Base-by-base conservation (phyloP, 129 eudicot species). In the Smallanthus sonchifolius region DNA sequence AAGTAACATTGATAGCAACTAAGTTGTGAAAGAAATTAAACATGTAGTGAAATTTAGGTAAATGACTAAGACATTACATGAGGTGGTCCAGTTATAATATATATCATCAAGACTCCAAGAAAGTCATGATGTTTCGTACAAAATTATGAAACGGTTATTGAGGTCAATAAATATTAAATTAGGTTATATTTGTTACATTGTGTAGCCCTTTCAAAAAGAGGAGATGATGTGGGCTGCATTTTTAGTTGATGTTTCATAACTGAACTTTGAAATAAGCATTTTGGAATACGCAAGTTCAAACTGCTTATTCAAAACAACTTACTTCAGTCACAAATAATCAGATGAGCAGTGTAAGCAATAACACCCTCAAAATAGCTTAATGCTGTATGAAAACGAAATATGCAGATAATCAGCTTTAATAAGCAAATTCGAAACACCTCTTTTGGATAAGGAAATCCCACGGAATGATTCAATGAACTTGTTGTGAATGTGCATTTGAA, bases 41-140 rank as follows among this genome's bases (percentile, higher is more conserved):
- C 30, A 66, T 64, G 65, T 15, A 30, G 51, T 65, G 52, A 30
- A 60, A 34, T 47, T 66, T 75, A 75, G 66, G 66, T 66, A 16
- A 38, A 36, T 42, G 75, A 42, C 24, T 42, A 76, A 76, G 74
- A 76, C 54, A 39, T 52, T 32, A 13, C 24, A 19, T 45, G 37
- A 64, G 70, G 34, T 56, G 55, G 14, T 42, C 28, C 13, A 15
- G 60, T 42, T 73, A n/a, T 15, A 42, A 30, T 43, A 44, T 19
- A 72, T 54, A 24, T 10, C 28, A 10, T 9, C 64, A 65, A 30
- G 16, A 43, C 17, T 32, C 39, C n/a, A n/a, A n/a, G 36, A 55
- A 42, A 66, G 45, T 39, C 36, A 39, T 16, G 35, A 16, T 35
- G 13, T 64, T 65, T 49, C 51, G 15, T 67, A 54, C 51, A 39